Conservation (phyloP, 2,329 filamentous ascomycete species). For the Penicillium janthinellum region DNA sequence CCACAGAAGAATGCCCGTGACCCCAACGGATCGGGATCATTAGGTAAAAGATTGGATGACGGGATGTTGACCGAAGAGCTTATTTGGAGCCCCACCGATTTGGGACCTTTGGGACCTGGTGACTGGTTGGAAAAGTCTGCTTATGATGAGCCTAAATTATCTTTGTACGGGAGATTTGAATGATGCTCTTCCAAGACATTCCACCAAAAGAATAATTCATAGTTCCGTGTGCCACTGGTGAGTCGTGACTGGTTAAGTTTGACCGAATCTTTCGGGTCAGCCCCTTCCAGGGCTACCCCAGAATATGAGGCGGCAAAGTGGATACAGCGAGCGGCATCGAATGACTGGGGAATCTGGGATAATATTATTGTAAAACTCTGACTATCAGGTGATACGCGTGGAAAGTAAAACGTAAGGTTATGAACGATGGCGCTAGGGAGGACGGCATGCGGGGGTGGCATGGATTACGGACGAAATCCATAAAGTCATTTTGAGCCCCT, state of each 20-base stretch:
- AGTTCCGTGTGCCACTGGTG: not conserved
- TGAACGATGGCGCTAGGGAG: not conserved
- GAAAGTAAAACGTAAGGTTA: too few species aligned
- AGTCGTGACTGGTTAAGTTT: not conserved
- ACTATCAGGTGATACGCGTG: not conserved
- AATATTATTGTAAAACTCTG: not conserved
- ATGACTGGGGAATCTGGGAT: too few species aligned
- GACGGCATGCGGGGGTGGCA: not conserved
- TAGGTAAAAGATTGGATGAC: conserved; percentile 26
- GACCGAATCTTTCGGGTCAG: not conserved
- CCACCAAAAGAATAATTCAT: not conserved
- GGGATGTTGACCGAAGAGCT: conserved; percentile 18
- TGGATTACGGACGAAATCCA: too few species aligned
- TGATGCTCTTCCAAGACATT: not conserved
- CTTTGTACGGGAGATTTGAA: not conserved
- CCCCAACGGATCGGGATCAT: conserved; percentile 23
- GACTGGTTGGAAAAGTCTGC: not conserved
- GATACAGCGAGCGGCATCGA: not conserved
- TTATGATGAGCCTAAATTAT: conserved; percentile 1
- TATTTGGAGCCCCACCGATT: conserved; percentile 23
- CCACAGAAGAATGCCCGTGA: conserved; percentile 17
- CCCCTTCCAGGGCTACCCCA: conserved; percentile 4
- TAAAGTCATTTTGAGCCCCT: too few species aligned
- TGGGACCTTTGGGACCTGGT: too few species aligned
- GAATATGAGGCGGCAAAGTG: conserved; percentile 10